Evolutionary conservation across 2,329 filamentous ascomycete species (phyloP), one percentile per base, ranked within the genome.

Genomic region (Seiridium unicorne): DNA sequence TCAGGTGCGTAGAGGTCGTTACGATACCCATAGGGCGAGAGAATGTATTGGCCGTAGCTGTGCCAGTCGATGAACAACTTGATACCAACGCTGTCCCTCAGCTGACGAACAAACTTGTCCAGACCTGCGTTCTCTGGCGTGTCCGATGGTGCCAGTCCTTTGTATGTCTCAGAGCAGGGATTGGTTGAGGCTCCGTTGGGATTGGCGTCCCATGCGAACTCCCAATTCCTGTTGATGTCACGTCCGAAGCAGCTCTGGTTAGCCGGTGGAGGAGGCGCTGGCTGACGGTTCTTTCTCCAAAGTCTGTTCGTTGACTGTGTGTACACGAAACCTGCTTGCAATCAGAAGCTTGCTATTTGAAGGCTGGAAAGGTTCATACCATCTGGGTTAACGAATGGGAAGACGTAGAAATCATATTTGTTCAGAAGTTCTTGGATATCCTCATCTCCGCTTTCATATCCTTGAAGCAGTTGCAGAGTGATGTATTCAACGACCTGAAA

Each of bases 41-140:
- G 74, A 59, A 86, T 79, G 56, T 79, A 76, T 65, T 58, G 35
- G n/a, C 55, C 55, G 35, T 58, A 58, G 32, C 55, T 79, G 70
- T 87, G 85, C 71, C 83, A 82, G 70, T 88, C 85, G 68, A 87
- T 80, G 72, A 82, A 88, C 7, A 85, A 72, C 59, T 82, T 79
- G 57, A 86, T 75, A 2, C 81, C 81, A 51, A 78, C 76, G 3
- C 63, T 47, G 18, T 64, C 64, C 36, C 76, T 73, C 31, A 86
- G 68, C 46, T 72, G 66, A 51, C 77, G 74, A 26, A 83, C 73
- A 51, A 81, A 80, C 6, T 76, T 74, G 42, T 78, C 77, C 42
- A 87, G 73, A 4, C 71, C 78, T 56, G 75, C 75, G 61, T 76
- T 81, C 68, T 84, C 80, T 13, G 79, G 76, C 7, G 79, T 75